Base-by-base conservation (phyloP, 2,329 filamentous ascomycete species). In the Cordyceps cateniannulata region DNA sequence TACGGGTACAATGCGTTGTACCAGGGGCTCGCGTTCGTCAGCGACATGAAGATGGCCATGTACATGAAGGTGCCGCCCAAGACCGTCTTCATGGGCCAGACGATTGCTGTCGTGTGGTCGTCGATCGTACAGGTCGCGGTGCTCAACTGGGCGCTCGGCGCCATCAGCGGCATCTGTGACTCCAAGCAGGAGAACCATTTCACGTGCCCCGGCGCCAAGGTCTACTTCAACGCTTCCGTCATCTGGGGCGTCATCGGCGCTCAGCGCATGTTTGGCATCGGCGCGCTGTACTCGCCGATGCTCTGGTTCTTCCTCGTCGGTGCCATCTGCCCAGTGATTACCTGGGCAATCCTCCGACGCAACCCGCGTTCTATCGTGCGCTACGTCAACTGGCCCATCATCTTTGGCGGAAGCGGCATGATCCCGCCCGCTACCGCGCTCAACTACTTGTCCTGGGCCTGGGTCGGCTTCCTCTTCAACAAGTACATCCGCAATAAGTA, bases 211-310 rank as follows among this genome's bases (percentile, higher is more conserved):
- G 75, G 77, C 42, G 79, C 79, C 22, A 77, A 77, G 22, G 80
- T 83, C 0, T 85, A 84, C 69, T 85, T 82, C 72, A 83, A 80
- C 14, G 79, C 78, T 16, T 81, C 79, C 3, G 74, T 84, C 3
- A 77, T 83, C 56, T 83, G 82, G 82, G 83, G 83, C 63, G 74
- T 82, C 24, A 82, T 86, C 45, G 83, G 67, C 7, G 66, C 67
- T 10, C 60, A 50, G 49, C 60, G 63, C 24, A 67, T 69, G 63
- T 69, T 69, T 40, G 65, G 66, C 18, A 61, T 63, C 27, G 66
- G 66, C 14, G 71, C 76, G 10, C 24, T 59, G 5, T 83, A 83
- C 66, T 69, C 71, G 0, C 69, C 71, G 8, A 69, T 82, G 32
- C 76, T 80, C 66, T 82, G 72, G 65, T 82, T 82, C 71, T 84